These are phyloP conservation scores for Podospora anserina DNA, from an alignment of 495 filamentous ascomycete genomes.

Conservation along the genomic window DNA sequence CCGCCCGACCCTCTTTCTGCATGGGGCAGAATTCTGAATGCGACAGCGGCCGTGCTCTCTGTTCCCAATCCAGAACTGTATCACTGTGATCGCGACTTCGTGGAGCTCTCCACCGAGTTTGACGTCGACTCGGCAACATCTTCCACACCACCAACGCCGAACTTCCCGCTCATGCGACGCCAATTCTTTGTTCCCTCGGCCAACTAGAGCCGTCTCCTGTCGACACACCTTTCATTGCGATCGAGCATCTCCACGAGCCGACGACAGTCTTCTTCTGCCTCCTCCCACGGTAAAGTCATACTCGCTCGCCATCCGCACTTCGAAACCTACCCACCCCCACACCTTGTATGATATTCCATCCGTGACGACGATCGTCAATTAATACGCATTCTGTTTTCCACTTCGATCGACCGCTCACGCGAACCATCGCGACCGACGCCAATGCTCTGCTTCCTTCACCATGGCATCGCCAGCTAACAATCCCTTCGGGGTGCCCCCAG, in stretches of 20 bases:
- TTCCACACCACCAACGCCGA: background rate
- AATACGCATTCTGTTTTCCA: background rate
- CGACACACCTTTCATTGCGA: background rate
- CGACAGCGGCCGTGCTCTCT: constrained; percentile 16
- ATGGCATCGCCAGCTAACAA: constrained; percentile 30
- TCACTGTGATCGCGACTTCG: constrained; percentile 2
- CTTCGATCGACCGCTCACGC: constrained; percentile 3
- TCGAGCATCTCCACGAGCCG: background rate
- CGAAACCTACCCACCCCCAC: background rate
- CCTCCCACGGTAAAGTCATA: constrained; percentile 6
- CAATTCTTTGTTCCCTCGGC: background rate
- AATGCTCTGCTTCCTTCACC: constrained; percentile 24
- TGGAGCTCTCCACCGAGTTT: background rate
- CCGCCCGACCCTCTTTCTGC: constrained; percentile 10
- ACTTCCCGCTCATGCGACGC: background rate
- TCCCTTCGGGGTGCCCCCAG: constrained; percentile 28
- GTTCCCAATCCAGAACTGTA: background rate
- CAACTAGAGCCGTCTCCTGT: background rate
- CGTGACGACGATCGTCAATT: background rate
- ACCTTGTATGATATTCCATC: constrained; percentile 5
- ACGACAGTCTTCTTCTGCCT: background rate
- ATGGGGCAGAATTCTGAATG: constrained; percentile 20
- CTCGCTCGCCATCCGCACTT: constrained; percentile 4
- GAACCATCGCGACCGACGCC: constrained; percentile 13
- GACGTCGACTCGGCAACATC: background rate